Base-by-base conservation (phyloP, 2,329 filamentous ascomycete genomes). In the Ophiocordyceps robertsii region DNA sequence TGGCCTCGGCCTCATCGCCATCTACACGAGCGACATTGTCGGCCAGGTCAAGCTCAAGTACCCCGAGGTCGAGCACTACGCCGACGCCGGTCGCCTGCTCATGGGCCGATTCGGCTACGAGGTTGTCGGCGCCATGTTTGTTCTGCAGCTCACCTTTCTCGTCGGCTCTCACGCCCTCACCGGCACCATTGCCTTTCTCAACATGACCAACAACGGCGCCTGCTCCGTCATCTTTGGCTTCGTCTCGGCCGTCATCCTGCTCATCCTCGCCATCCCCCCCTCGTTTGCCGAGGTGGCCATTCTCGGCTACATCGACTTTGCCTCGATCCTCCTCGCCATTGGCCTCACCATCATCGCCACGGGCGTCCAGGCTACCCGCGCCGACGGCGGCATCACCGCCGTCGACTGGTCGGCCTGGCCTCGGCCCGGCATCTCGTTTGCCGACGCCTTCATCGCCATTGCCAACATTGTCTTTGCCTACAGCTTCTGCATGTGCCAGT, bases 381-480 rank as follows among this genome's bases (percentile, higher is more conserved):
- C 54, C 0, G 52, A 52, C 1, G 59, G 65, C 16, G 59, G 59
- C 6, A 38, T 61, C 38, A 48, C 52, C 3, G 46, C 51, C 6
- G 57, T 63, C 31, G 43, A 57, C 37, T 70, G 66, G 66, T 68
- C 65, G 9, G 62, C 63, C 1, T 70, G 67, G 64, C 67, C 67
- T 39, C 63, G 62, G 53, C 56, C 63, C 5, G 52, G 65, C 4
- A 57, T 72, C 1, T 61, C 61, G 30, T 66, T 82, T 33, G 64
- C 66, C 38, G 65, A 73, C 37, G 76, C 66, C 17, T 80, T 82
- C 53, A 67, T 76, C 13, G 70, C 75, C 16, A 69, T 82, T 38
- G 70, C 67, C 53, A 84, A 84, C 62, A 85, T 87, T 42, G 69
- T 84, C 46, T 77, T 86, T 46, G 80, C 82, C 43, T 87, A 81